Percentiles rank a stretch among this genome's conserved stretches.
Conservation (phyloP, 768 basidiomycete species). For the Tricholoma sp. region DNA sequence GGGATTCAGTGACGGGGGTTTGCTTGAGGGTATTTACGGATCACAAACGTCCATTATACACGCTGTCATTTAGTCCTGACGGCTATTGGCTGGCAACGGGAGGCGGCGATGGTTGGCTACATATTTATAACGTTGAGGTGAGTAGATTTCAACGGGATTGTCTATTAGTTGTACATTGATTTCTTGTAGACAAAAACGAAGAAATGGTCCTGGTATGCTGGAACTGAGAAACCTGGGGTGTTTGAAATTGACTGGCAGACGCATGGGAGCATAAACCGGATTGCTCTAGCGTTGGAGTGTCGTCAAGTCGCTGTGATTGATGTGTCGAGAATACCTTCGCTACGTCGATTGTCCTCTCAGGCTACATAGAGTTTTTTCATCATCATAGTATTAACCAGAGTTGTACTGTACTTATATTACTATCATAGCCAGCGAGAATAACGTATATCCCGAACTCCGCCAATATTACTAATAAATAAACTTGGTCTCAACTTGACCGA, state of each 20-base stretch:
- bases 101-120: slow-evolving; percentile 71
- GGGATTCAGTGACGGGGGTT: slow-evolving; percentile 75
- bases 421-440: background rate
- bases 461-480: too few relatives aligned
- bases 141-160: slow-evolving; percentile 12
- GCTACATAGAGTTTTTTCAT: background rate
- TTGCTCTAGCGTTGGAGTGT: slow-evolving; percentile 68
- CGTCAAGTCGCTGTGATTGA: slow-evolving; percentile 66
- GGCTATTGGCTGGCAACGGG: slow-evolving; percentile 72
- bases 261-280: slow-evolving; percentile 45
- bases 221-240: slow-evolving; percentile 53
- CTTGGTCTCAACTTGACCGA: background rate
- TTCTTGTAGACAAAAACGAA: slow-evolving; percentile 37
- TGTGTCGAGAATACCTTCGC: slow-evolving; percentile 40
- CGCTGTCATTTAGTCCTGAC: slow-evolving; percentile 70
- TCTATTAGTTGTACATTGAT: background rate
- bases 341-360: slow-evolving; percentile 3
- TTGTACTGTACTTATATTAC: background rate
- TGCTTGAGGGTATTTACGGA: slow-evolving; percentile 70
- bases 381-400: too few relatives aligned
- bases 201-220: slow-evolving; percentile 62
- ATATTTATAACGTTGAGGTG: slow-evolving; percentile 68
- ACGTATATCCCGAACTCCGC: background rate
- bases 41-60: slow-evolving; percentile 68
- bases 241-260: slow-evolving; percentile 77